Percentiles rank a stretch among this genome's conserved stretches.
phyloP scores from a whole-genome alignment of 495 filamentous ascomycete species.

The Penicillium pancosmium region DNA sequence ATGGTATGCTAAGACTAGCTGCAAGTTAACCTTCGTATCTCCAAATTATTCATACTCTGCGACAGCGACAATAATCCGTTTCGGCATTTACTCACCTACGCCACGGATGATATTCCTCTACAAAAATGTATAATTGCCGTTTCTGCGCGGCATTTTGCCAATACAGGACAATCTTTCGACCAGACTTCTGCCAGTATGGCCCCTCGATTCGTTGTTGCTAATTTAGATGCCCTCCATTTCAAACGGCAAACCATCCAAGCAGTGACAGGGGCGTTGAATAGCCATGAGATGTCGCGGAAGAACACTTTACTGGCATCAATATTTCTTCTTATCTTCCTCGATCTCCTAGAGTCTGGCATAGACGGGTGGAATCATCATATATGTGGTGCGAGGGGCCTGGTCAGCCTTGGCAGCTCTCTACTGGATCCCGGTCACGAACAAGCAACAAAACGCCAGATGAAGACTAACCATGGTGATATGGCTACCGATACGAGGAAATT shows the following conservation, averaged over 20 bases:
- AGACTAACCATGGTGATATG: not conserved
- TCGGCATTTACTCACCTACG: conserved; percentile 50
- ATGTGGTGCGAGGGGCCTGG: conserved; percentile 9
- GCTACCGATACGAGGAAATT: not conserved
- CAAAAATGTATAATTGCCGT: not conserved
- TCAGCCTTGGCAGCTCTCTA: conserved; percentile 31
- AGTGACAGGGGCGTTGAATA: conserved; percentile 25
- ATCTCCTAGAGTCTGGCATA: conserved; percentile 53
- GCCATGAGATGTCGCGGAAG: not conserved
- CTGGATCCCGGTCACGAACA: not conserved
- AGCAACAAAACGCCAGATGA: not conserved
- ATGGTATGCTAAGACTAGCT: not conserved
- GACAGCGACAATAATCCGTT: conserved; percentile 57
- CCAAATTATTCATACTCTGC: conserved; percentile 53
- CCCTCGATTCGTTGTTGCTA: conserved; percentile 13
- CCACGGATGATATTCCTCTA: conserved; percentile 39
- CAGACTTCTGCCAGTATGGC: not conserved
- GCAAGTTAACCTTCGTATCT: conserved; percentile 25
- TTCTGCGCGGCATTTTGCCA: not conserved
- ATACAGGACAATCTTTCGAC: not conserved
- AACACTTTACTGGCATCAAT: conserved; percentile 47
- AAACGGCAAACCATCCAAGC: conserved; percentile 52
- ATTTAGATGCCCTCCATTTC: conserved; percentile 49
- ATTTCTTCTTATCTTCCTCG: conserved; percentile 54
- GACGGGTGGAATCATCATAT: conserved; percentile 53